These are phyloP conservation scores for Cajanus cajan DNA, from an alignment of 306 rosid genomes.

Conservation along the genomic window DNA sequence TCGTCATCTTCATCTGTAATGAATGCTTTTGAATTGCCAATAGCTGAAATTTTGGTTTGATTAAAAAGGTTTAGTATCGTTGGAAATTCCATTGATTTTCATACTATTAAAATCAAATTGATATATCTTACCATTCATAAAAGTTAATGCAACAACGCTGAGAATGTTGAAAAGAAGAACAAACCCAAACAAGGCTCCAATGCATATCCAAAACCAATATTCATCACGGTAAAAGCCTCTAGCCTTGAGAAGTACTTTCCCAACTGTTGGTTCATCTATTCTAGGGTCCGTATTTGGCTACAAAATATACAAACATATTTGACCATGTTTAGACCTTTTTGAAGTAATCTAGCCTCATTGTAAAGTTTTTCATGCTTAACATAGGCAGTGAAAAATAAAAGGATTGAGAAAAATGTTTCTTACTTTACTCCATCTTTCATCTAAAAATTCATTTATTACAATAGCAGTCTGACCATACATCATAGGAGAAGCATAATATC, in stretches of 20 bases:
- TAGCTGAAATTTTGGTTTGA: constrained; percentile 45
- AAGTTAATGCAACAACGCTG: constrained; percentile 55
- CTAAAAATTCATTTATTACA: constrained; percentile 76
- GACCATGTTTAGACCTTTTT: background rate
- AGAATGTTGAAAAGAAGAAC: constrained; percentile 61
- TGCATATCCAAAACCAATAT: constrained; percentile 70
- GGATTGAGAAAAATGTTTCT: constrained; percentile 14
- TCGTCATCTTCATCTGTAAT: constrained; percentile 34
- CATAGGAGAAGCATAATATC: constrained; percentile 72
- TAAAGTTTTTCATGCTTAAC: background rate
- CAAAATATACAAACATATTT: background rate
- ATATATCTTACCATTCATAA: constrained; percentile 55
- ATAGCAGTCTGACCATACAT: constrained; percentile 93
- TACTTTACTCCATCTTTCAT: constrained; percentile 72
- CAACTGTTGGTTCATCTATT: constrained; percentile 50
- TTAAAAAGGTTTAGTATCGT: background rate
- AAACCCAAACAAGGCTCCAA: constrained; percentile 65
- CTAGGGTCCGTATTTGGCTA: constrained; percentile 58
- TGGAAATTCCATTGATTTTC: background rate
- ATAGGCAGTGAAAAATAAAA: background rate
- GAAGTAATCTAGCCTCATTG: background rate
- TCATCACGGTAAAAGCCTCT: constrained; percentile 61
- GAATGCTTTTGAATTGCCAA: constrained; percentile 48
- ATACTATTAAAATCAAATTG: constrained; percentile 4
- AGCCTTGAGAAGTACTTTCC: constrained; percentile 55